phyloP scores from a whole-genome alignment of 2,329 filamentous ascomycete genomes.

The Talaromyces sp. region DNA sequence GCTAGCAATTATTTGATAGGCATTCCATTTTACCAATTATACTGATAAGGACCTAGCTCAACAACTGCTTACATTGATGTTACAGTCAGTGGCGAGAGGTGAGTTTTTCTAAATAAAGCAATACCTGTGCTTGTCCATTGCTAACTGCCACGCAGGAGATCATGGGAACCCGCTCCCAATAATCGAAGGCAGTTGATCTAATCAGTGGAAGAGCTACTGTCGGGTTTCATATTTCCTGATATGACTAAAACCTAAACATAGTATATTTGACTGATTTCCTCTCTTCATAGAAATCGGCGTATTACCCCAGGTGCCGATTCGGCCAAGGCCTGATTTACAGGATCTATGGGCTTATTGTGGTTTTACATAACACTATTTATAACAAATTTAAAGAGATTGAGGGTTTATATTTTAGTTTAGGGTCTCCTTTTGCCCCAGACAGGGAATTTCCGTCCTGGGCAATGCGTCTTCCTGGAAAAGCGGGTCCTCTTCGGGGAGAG shows the following conservation, averaged over 20 bases:
- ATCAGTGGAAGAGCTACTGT: background rate
- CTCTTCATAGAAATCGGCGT: background rate
- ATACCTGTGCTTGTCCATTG: background rate
- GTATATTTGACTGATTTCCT: background rate
- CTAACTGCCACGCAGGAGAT: background rate
- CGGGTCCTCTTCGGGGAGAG: no score
- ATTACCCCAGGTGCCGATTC: background rate
- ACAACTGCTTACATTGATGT: background rate
- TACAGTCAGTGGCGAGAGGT: background rate
- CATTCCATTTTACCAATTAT: background rate
- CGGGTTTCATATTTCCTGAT: background rate
- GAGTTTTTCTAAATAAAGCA: background rate
- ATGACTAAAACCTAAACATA: background rate
- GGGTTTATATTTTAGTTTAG: no score
- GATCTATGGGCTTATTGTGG: no score
- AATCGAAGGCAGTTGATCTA: background rate
- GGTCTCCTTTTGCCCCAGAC: no score
- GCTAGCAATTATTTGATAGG: background rate
- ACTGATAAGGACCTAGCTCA: background rate
- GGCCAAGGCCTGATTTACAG: no score
- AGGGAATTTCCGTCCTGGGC: no score
- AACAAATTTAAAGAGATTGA: no score
- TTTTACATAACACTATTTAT: no score
- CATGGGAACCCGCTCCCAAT: background rate
- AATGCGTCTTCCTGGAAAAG: no score